Evolutionary conservation across 2,329 filamentous ascomycete genomes (phyloP).

Genomic region (Penicillium freii): DNA sequence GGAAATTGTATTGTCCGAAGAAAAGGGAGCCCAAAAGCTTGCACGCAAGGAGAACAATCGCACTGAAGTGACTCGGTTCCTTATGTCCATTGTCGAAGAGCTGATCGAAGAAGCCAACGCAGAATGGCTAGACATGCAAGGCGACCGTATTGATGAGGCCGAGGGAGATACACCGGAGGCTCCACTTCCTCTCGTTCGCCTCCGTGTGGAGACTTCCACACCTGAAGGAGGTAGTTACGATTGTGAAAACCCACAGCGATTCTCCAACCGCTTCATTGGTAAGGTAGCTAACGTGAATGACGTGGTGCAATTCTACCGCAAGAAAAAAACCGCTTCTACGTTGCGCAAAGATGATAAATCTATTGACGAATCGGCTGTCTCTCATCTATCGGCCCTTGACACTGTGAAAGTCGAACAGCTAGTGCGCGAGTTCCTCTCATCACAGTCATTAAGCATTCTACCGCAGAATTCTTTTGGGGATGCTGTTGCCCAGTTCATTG

Average conservation of each 20-base stretch:
- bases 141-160: slow-evolving; percentile 51
- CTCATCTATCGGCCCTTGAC: slow-evolving; percentile 62
- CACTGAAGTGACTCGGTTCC: slow-evolving; percentile 70
- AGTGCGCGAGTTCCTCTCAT: slow-evolving; percentile 80
- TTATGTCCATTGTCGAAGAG: slow-evolving; percentile 76
- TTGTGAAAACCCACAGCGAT: slow-evolving; percentile 91
- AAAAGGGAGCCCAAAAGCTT: slow-evolving; percentile 72
- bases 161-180: slow-evolving; percentile 56
- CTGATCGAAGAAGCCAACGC: slow-evolving; percentile 81
- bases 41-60: slow-evolving; percentile 81
- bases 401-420: slow-evolving; percentile 83
- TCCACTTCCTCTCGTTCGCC: slow-evolving; percentile 78
- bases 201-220: slow-evolving; percentile 87
- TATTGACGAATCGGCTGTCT: slow-evolving; percentile 63
- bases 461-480: slow-evolving; percentile 92
- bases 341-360: slow-evolving; percentile 53
- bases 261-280: slow-evolving; percentile 87
- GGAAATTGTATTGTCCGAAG: slow-evolving; percentile 74
- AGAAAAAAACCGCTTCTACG: slow-evolving; percentile 63
- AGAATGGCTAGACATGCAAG: slow-evolving; percentile 78
- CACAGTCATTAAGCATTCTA: slow-evolving; percentile 86
- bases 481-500: slow-evolving; percentile 86
- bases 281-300: slow-evolving; percentile 92
- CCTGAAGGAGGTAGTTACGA: slow-evolving; percentile 84
- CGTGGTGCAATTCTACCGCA: slow-evolving; percentile 87